Evolutionary conservation across 2,329 filamentous ascomycete genomes (phyloP).

Genomic region (Talaromyces funiculosus): DNA sequence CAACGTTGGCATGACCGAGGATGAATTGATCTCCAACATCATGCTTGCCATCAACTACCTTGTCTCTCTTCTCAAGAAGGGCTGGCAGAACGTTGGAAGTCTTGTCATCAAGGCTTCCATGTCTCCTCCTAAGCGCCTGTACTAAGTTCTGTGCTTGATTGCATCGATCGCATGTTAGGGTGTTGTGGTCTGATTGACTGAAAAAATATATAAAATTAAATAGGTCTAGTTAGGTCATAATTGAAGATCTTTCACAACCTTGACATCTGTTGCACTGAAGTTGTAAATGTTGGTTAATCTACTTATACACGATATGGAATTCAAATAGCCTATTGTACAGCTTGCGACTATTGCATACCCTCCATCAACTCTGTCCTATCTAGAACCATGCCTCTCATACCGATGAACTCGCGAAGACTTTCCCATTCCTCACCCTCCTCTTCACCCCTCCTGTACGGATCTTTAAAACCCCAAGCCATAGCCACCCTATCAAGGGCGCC

Average conservation of each 20-base stretch:
- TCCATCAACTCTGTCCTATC: slow-evolving; percentile 88
- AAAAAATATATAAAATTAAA: slow-evolving; percentile 8
- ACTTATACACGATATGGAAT: neutral
- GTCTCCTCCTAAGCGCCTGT: slow-evolving; percentile 96
- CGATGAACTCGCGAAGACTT: slow-evolving; percentile 72
- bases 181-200: neutral
- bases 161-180: slow-evolving; percentile 19
- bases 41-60: slow-evolving; percentile 99
- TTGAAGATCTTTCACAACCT: neutral
- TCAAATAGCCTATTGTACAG: neutral
- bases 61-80: slow-evolving; percentile 99
- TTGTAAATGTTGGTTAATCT: neutral
- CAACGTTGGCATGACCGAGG: slow-evolving; percentile 94
- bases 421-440: slow-evolving; percentile 92
- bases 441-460: slow-evolving; percentile 72
- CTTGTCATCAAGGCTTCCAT: slow-evolving; percentile 99
- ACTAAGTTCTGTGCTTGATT: slow-evolving; percentile 56
- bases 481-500: slow-evolving; percentile 81
- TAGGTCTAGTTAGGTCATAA: slow-evolving; percentile 13
- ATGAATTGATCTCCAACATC: slow-evolving; percentile 96
- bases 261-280: neutral
- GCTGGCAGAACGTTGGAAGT: slow-evolving; percentile 99
- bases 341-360: slow-evolving; percentile 66
- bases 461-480: slow-evolving; percentile 85
- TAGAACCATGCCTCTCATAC: slow-evolving; percentile 79